Percentiles rank a stretch among this genome's conserved stretches.
Evolutionary conservation across 2,329 filamentous ascomycete genomes (phyloP).

Genomic region (Xylariaceae sp.): DNA sequence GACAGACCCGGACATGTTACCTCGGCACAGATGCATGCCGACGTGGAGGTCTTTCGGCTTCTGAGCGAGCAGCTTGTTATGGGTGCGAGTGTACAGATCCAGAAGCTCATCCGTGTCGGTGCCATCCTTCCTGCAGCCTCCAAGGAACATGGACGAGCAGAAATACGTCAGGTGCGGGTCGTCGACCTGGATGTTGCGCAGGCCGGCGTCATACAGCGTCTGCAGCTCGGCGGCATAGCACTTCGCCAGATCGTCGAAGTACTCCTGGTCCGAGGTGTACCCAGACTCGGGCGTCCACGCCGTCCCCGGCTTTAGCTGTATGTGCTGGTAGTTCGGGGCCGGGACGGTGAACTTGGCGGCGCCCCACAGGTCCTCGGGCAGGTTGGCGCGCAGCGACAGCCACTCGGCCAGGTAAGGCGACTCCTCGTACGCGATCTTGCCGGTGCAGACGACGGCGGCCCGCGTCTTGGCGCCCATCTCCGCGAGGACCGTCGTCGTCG

Average conservation of each 20-base stretch:
- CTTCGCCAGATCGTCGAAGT: conserved; percentile 59
- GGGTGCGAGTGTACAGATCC: conserved; percentile 66
- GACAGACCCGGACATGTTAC: conserved; percentile 53
- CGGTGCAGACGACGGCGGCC: conserved; percentile 44
- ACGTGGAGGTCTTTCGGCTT: conserved; percentile 63
- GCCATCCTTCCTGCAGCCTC: conserved; percentile 61
- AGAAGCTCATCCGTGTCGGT: conserved; percentile 59
- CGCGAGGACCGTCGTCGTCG: conserved; percentile 46
- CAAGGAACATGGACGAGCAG: conserved; percentile 61
- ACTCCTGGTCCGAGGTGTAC: conserved; percentile 57
- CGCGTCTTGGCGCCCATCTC: conserved; percentile 42
- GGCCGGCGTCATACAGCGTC: conserved; percentile 58
- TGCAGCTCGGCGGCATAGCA: conserved; percentile 59
- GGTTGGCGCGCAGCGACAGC: conserved; percentile 44
- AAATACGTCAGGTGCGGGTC: conserved; percentile 64
- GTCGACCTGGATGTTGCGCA: conserved; percentile 60
- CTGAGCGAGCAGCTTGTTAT: conserved; percentile 62
- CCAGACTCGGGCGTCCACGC: conserved; percentile 54
- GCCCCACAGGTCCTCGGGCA: conserved; percentile 62
- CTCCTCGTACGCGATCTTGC: conserved; percentile 50
- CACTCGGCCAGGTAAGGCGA: conserved; percentile 43
- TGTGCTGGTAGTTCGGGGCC: conserved; percentile 68
- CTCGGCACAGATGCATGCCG: conserved; percentile 66
- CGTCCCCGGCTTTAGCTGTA: conserved; percentile 60
- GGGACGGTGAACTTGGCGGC: conserved; percentile 69